phyloP scores from a whole-genome alignment of 2,329 filamentous ascomycete species.

The Phialemoniopsis sp. region DNA sequence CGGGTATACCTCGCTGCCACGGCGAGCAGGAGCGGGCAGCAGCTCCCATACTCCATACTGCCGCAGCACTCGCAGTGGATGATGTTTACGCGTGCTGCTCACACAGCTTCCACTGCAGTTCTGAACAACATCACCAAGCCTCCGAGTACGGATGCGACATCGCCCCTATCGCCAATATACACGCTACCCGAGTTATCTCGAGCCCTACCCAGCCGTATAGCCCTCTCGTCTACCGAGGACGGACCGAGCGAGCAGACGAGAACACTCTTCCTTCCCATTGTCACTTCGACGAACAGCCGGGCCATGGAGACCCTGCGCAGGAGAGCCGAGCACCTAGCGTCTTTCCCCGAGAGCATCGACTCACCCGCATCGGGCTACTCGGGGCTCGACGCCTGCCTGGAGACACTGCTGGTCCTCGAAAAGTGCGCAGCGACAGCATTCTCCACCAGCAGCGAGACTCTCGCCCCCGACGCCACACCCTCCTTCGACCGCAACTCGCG shows the following conservation, averaged over 20 bases:
- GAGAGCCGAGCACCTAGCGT: too few species aligned
- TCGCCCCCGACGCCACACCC: slow-evolving; percentile 4
- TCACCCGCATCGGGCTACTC: too few species aligned
- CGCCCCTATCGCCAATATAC: slow-evolving; percentile 5
- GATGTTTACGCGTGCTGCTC: slow-evolving; percentile 27
- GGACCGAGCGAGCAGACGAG: too few species aligned
- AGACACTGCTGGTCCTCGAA: too few species aligned
- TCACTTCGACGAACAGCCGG: too few species aligned
- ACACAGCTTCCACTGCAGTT: slow-evolving; percentile 25
- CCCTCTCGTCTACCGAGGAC: too few species aligned
- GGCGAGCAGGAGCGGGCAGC: slow-evolving; percentile 9
- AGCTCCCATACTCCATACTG: slow-evolving; percentile 16
- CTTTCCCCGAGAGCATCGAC: too few species aligned
- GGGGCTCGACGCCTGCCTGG: too few species aligned
- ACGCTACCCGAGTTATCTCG: background rate
- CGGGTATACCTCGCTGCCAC: slow-evolving; percentile 24
- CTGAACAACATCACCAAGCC: slow-evolving; percentile 7
- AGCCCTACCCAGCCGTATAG: too few species aligned
- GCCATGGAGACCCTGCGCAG: too few species aligned
- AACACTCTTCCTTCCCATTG: too few species aligned
- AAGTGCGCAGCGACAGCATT: slow-evolving; percentile 1
- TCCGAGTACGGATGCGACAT: background rate
- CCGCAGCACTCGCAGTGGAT: slow-evolving; percentile 31
- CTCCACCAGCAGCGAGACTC: slow-evolving; percentile 3
- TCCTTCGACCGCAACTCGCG: slow-evolving; percentile 11